phyloP scores from a whole-genome alignment of 805 yeast species.

The Ogataea saltuana region DNA sequence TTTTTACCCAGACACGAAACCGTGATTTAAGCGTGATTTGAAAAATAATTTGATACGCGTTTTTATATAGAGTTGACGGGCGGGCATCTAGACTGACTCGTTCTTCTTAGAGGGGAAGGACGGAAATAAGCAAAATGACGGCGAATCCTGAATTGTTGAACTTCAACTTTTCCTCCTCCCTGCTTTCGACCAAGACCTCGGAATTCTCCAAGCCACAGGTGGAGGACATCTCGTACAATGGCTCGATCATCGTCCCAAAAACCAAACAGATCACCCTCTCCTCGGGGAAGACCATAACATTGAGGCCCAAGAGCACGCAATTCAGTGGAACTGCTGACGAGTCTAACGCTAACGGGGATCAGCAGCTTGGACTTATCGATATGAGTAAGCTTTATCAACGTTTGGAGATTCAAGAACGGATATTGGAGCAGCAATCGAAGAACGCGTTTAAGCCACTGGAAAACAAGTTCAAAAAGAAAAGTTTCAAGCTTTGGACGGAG shows the following conservation, averaged over 20 bases:
- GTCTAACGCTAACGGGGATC: not conserved
- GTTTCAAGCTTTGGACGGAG: constrained; percentile 49
- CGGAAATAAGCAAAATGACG: constrained; percentile 6
- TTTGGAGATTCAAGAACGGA: constrained; percentile 26
- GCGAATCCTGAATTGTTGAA: constrained; percentile 9
- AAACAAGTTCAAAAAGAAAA: constrained; percentile 11
- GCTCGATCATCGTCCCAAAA: constrained; percentile 3
- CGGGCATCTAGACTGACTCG: no score
- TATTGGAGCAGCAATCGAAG: constrained; percentile 17
- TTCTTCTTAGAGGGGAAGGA: no score
- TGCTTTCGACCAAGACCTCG: constrained; percentile 10
- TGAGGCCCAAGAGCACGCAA: constrained; percentile 21
- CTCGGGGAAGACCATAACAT: constrained; percentile 26
- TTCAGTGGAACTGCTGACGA: not conserved
- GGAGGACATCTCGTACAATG: constrained; percentile 8
- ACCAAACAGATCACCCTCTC: constrained; percentile 22
- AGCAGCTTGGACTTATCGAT: constrained; percentile 25
- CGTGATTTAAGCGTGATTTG: not conserved
- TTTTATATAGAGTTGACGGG: no score
- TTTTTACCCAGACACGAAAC: no score
- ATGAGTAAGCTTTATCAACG: constrained; percentile 26
- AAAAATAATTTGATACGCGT: not conserved
- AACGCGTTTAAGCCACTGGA: constrained; percentile 11
- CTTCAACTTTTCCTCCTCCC: constrained; percentile 22
- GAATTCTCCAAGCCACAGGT: not conserved